These are phyloP conservation scores for Ascochyta viciae-villosae DNA, from an alignment of 2,329 filamentous ascomycete genomes.

Conservation along the genomic window DNA sequence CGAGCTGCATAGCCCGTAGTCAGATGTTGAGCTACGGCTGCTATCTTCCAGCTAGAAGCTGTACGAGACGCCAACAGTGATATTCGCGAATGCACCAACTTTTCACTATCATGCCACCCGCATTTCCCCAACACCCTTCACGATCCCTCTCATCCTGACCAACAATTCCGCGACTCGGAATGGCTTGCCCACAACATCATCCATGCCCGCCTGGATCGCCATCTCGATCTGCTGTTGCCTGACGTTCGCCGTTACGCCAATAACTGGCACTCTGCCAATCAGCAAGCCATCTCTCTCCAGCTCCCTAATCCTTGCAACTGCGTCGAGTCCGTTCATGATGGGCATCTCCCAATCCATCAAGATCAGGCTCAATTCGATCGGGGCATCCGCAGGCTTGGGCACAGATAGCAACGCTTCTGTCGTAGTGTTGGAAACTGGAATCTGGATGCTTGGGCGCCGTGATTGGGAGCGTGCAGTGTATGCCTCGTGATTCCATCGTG, in stretches of 20 bases:
- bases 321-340: conserved; percentile 41
- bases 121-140: conserved; percentile 10
- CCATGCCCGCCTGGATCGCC: conserved; percentile 44
- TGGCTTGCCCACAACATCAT: conserved; percentile 76
- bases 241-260: conserved; percentile 47
- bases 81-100: not conserved
- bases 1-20: not conserved
- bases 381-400: not conserved
- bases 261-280: conserved; percentile 34
- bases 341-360: conserved; percentile 48
- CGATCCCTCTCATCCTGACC: conserved; percentile 27
- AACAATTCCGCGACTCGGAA: conserved; percentile 56
- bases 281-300: conserved; percentile 32
- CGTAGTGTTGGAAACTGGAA: conserved; percentile 5
- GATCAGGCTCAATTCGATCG: conserved; percentile 29
- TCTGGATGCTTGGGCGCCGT: conserved; percentile 59
- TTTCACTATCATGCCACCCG: not conserved
- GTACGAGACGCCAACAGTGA: not conserved
- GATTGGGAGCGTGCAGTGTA: not conserved
- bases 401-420: conserved; percentile 4
- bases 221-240: conserved; percentile 38
- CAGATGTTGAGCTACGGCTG: not conserved
- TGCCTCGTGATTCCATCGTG: conserved; percentile 26
- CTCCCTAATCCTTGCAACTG: conserved; percentile 36
- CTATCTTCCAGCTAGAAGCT: not conserved